A percentile compares a stretch with the other conserved stretches of the same genome.
These are phyloP conservation scores for Wickerhamomyces sp. DNA, from an alignment of 1,139 yeast species.

Conservation along the genomic window DNA sequence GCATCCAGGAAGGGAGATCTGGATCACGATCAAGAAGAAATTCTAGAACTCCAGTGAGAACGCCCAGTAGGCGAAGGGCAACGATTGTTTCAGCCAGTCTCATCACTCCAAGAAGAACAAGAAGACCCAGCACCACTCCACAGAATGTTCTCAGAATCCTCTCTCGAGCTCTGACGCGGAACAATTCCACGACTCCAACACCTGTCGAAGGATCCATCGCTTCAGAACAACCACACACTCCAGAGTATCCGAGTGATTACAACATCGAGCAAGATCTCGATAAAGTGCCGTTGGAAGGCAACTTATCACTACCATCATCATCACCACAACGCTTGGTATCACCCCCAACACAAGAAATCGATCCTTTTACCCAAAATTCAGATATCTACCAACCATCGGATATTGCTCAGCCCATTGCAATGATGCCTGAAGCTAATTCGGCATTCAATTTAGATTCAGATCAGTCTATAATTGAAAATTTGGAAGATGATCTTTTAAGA, in stretches of 20 bases:
- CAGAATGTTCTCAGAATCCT: conserved; percentile 16
- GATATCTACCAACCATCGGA: conserved; percentile 13
- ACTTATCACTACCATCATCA: background rate
- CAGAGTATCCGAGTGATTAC: conserved; percentile 1
- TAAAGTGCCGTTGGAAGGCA: background rate
- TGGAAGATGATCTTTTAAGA: background rate
- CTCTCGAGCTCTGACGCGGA: conserved; percentile 13
- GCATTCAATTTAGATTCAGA: conserved; percentile 6
- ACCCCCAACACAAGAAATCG: background rate
- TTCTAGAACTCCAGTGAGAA: conserved; percentile 18
- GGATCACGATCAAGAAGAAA: conserved; percentile 15
- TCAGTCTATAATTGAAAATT: conserved; percentile 4
- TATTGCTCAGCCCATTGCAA: conserved; percentile 21
- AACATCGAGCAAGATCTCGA: conserved; percentile 5
- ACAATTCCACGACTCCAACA: background rate
- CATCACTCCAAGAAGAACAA: conserved; percentile 18
- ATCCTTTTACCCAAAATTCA: background rate
- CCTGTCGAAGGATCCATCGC: background rate
- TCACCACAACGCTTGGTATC: background rate
- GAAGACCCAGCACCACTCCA: conserved; percentile 17
- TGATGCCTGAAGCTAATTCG: conserved; percentile 13
- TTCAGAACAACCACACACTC: background rate
- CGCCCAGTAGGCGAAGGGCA: conserved; percentile 21
- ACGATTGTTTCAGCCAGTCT: conserved; percentile 19
- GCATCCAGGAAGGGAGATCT: conserved; percentile 5